Conservation (phyloP, 495 filamentous ascomycete species). For the Daldinia bambusicola region DNA sequence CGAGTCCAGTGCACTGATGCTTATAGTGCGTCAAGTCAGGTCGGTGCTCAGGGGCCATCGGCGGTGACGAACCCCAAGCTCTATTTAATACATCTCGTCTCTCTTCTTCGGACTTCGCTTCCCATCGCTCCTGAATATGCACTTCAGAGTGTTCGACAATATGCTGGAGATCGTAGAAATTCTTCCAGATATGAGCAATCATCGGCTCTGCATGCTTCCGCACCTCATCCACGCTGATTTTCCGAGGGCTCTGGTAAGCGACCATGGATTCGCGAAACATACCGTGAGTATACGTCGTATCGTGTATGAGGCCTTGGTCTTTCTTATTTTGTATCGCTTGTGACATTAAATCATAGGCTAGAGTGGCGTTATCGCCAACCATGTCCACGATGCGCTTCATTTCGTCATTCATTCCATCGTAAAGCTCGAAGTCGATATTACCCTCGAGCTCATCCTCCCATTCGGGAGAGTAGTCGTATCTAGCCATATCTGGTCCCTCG, state of each 20-base stretch:
- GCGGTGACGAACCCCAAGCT: slow-evolving; percentile 10
- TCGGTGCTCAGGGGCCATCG: slow-evolving; percentile 4
- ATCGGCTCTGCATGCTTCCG: not conserved
- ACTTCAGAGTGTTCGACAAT: not conserved
- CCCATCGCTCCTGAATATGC: not conserved
- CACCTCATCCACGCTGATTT: not conserved
- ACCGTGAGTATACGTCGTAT: not conserved
- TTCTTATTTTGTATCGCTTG: not conserved
- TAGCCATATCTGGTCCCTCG: not conserved
- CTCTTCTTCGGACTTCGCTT: not conserved
- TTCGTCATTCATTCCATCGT: not conserved
- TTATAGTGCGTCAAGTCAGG: slow-evolving; percentile 6
- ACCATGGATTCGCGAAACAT: not conserved
- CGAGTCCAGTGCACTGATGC: not conserved
- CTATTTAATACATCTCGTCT: not conserved
- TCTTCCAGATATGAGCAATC: not conserved
- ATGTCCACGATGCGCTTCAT: not conserved
- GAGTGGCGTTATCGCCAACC: not conserved
- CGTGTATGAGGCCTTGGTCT: not conserved
- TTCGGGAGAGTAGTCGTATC: not conserved
- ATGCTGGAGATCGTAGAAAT: not conserved
- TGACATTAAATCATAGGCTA: not conserved
- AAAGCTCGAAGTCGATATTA: not conserved
- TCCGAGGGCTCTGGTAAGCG: not conserved
- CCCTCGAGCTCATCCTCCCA: not conserved